A percentile compares a stretch with the other conserved stretches of the same genome.
Evolutionary conservation across 108 stramenopile species (phyloP).

Genomic region (Ochromonas danica): DNA sequence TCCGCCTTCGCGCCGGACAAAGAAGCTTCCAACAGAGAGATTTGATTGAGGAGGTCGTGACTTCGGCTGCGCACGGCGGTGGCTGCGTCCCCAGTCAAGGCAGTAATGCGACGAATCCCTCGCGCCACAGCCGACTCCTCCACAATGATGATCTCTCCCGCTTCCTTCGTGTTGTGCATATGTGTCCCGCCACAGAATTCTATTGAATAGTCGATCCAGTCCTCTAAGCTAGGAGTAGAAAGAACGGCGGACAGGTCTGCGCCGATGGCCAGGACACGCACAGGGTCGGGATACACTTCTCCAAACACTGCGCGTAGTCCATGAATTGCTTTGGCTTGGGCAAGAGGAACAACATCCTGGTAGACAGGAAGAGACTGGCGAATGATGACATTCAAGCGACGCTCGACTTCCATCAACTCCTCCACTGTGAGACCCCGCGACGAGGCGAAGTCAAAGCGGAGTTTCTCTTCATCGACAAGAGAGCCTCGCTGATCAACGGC

Average conservation of each 20-base stretch:
- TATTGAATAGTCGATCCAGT: slow-evolving; percentile 83
- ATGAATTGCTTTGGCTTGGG: slow-evolving; percentile 72
- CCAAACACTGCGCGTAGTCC: slow-evolving; percentile 96
- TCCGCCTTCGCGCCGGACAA: background rate
- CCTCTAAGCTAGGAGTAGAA: slow-evolving; percentile 63
- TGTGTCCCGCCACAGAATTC: slow-evolving; percentile 99
- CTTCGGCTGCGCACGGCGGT: slow-evolving; percentile 34
- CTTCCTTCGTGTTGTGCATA: slow-evolving; percentile 89
- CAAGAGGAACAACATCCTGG: background rate
- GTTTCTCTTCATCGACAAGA: slow-evolving; percentile 82
- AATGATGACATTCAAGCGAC: slow-evolving; percentile 72
- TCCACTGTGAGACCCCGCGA: slow-evolving; percentile 68
- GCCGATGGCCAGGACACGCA: slow-evolving; percentile 90
- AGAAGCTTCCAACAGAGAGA: background rate
- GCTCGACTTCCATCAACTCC: slow-evolving; percentile 77
- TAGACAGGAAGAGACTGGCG: slow-evolving; percentile 31
- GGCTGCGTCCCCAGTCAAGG: slow-evolving; percentile 77
- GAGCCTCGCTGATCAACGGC: slow-evolving; percentile 82
- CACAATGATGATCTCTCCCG: slow-evolving; percentile 69
- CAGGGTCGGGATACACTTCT: slow-evolving; percentile 98
- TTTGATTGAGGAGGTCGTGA: background rate
- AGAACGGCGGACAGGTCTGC: slow-evolving; percentile 72
- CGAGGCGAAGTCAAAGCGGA: slow-evolving; percentile 90
- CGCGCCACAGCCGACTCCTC: slow-evolving; percentile 93
- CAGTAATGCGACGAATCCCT: slow-evolving; percentile 93